phyloP scores from a whole-genome alignment of 805 yeast genomes.

The Suhomyces sp. region DNA sequence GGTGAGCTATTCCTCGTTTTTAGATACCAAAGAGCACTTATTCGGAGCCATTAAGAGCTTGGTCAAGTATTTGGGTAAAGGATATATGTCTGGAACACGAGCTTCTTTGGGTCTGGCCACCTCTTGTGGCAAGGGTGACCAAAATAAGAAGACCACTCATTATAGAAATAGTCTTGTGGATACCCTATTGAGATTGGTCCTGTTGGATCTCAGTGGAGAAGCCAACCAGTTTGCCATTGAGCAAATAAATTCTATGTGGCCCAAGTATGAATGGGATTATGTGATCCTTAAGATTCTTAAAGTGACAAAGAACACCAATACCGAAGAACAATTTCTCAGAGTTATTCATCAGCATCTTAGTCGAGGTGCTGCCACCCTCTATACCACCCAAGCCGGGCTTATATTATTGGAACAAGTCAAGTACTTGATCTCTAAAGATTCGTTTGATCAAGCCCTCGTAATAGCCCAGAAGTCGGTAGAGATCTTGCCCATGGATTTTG shows the following conservation, averaged over 20 bases:
- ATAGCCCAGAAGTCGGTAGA: slow-evolving; percentile 60
- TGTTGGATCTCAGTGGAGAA: slow-evolving; percentile 31
- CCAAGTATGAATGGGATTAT: slow-evolving; percentile 21
- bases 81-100: slow-evolving; percentile 46
- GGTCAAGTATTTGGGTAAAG: slow-evolving; percentile 46
- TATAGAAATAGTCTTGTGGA: slow-evolving; percentile 53
- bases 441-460: slow-evolving; percentile 54
- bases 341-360: slow-evolving; percentile 20
- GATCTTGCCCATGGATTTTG: slow-evolving; percentile 73
- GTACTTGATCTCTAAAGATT: slow-evolving; percentile 54
- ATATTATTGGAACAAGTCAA: slow-evolving; percentile 61
- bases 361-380: not conserved
- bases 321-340: slow-evolving; percentile 21
- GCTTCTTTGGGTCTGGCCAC: slow-evolving; percentile 29
- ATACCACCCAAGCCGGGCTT: slow-evolving; percentile 51
- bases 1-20: slow-evolving; percentile 45
- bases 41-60: slow-evolving; percentile 33
- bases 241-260: slow-evolving; percentile 23
- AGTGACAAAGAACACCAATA: slow-evolving; percentile 19
- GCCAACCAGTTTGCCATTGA: slow-evolving; percentile 32
- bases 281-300: slow-evolving; percentile 24
- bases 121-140: slow-evolving; percentile 26
- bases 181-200: slow-evolving; percentile 45
- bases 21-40: slow-evolving; percentile 18
- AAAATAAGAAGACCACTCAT: slow-evolving; percentile 22